phyloP scores from a whole-genome alignment of 1,284 basidiomycete species.

The Boletus mariae region DNA sequence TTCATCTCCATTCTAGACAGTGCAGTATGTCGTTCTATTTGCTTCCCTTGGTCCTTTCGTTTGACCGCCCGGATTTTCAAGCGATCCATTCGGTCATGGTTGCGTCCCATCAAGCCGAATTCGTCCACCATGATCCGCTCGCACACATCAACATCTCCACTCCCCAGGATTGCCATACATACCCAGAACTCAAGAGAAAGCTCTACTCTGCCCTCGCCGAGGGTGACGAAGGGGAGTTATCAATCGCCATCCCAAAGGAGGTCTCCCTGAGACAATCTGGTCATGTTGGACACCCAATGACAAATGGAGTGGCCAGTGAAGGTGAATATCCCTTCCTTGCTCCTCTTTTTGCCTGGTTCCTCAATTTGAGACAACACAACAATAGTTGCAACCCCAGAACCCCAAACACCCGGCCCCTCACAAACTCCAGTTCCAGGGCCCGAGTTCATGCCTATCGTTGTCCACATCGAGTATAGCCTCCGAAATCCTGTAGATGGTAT shows the following conservation, averaged over 20 bases:
- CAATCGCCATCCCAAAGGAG: slow-evolving; percentile 83
- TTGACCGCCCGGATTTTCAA: slow-evolving; percentile 34
- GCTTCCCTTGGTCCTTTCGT: neutral
- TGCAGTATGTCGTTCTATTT: slow-evolving; percentile 58
- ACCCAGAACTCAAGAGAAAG: slow-evolving; percentile 92
- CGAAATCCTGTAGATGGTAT: slow-evolving; percentile 83
- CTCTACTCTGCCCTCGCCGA: slow-evolving; percentile 89
- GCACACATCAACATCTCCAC: slow-evolving; percentile 67
- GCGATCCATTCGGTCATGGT: slow-evolving; percentile 75
- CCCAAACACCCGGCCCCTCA: slow-evolving; percentile 60
- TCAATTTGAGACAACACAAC: slow-evolving; percentile 9
- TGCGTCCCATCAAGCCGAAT: slow-evolving; percentile 65
- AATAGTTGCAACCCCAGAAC: slow-evolving; percentile 72
- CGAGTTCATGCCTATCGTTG: slow-evolving; percentile 75
- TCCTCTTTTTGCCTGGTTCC: neutral
- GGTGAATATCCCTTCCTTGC: slow-evolving; percentile 33
- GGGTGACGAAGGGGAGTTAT: slow-evolving; percentile 90
- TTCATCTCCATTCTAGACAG: slow-evolving; percentile 84
- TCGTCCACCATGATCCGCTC: slow-evolving; percentile 74
- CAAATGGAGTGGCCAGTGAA: slow-evolving; percentile 44
- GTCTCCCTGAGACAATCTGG: slow-evolving; percentile 66
- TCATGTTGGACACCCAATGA: slow-evolving; percentile 40
- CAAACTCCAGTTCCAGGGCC: slow-evolving; percentile 43
- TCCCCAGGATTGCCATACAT: slow-evolving; percentile 80
- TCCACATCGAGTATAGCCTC: slow-evolving; percentile 79